Conservation (phyloP, 441 rosid species). For the Aquilaria agallochum region DNA sequence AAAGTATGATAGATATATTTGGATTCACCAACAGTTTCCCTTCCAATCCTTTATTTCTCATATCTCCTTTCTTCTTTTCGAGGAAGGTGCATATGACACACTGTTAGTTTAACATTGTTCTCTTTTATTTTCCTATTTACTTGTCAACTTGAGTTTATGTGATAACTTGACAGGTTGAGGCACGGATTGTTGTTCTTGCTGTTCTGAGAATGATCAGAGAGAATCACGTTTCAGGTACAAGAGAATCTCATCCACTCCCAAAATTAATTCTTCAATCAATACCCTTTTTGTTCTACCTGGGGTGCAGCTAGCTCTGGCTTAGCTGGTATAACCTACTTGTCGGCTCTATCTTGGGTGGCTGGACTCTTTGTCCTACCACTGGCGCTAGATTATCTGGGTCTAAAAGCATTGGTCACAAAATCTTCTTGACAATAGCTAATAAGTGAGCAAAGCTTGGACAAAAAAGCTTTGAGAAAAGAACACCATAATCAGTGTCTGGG, state of each 20-base stretch:
- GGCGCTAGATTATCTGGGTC: slow-evolving; percentile 2
- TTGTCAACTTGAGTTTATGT: slow-evolving; percentile 7
- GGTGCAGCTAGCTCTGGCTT: background rate
- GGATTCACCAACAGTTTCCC: too few species aligned
- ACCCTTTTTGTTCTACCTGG: too few species aligned
- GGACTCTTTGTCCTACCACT: background rate
- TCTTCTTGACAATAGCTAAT: background rate
- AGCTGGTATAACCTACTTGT: background rate
- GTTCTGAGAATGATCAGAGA: slow-evolving; percentile 89
- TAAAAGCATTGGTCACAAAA: background rate
- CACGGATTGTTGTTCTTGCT: slow-evolving; percentile 89
- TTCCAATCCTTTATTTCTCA: too few species aligned
- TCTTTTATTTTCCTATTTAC: background rate
- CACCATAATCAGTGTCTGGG: background rate
- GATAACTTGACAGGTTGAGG: slow-evolving; percentile 68
- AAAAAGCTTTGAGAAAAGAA: background rate
- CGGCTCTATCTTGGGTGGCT: background rate
- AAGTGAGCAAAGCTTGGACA: background rate
- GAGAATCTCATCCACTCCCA: slow-evolving; percentile 5
- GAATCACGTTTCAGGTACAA: slow-evolving; percentile 58
- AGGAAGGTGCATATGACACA: too few species aligned
- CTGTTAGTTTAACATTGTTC: too few species aligned
- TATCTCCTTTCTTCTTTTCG: too few species aligned
- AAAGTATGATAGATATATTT: background rate
- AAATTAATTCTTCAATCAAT: background rate